These are phyloP conservation scores for Cubamyces lactineus DNA, from an alignment of 768 basidiomycete genomes.

Conservation along the genomic window DNA sequence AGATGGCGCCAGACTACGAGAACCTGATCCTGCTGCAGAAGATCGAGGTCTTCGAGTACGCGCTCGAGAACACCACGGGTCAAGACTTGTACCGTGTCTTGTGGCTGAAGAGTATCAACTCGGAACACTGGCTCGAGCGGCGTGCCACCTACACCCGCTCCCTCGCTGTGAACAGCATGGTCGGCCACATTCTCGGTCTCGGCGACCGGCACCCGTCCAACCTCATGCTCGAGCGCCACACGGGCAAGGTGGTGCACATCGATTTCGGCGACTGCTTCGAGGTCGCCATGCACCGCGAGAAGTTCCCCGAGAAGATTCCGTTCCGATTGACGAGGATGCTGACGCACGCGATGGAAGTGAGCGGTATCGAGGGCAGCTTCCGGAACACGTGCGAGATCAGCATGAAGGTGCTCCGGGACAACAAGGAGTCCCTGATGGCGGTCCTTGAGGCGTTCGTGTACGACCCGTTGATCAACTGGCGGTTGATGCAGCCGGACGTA, in stretches of 20 bases:
- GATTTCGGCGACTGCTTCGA: constrained; percentile 99
- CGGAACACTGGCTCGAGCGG: constrained; percentile 97
- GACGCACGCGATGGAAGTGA: constrained; percentile 99
- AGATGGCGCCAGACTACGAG: constrained; percentile 99
- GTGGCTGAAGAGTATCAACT: constrained; percentile 94
- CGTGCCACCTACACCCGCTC: constrained; percentile 95
- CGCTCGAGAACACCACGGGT: constrained; percentile 96
- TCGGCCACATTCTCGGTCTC: constrained; percentile 94
- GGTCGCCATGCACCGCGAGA: constrained; percentile 96
- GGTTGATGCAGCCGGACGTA: constrained; percentile 83
- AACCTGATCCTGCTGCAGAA: constrained; percentile 93
- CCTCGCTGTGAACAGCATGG: constrained; percentile 97
- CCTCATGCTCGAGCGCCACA: constrained; percentile 85
- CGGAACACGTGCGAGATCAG: constrained; percentile 94
- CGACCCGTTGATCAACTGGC: constrained; percentile 97
- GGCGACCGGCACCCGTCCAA: constrained; percentile 99
- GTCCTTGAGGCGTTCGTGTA: constrained; percentile 99
- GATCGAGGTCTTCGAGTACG: constrained; percentile 99
- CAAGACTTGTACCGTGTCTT: constrained; percentile 96
- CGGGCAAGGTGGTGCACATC: constrained; percentile 95
- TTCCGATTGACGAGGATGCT: constrained; percentile 99
- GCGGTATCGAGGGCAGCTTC: constrained; percentile 98
- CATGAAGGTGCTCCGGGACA: constrained; percentile 95
- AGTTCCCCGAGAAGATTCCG: constrained; percentile 98
- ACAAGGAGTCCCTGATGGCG: constrained; percentile 99